Evolutionary conservation across 2,329 filamentous ascomycete genomes (phyloP).

Genomic region (Calonectria hawksworthii): DNA sequence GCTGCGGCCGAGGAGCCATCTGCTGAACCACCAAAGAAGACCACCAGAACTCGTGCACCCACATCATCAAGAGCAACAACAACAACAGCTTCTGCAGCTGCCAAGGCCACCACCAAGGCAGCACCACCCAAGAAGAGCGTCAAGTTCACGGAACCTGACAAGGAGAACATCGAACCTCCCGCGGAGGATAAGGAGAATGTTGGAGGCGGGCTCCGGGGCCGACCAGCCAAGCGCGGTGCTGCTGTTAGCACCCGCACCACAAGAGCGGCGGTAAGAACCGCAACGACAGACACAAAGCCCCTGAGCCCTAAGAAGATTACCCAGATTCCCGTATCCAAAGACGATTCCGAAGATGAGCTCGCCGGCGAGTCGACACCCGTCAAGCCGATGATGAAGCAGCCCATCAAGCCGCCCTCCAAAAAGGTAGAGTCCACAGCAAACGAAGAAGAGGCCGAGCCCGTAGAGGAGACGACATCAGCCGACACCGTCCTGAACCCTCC

Average conservation of each 20-base stretch:
- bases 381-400: slow-evolving; percentile 68
- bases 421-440: slow-evolving; percentile 17
- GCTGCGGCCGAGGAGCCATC: slow-evolving; percentile 40
- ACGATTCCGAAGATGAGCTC: slow-evolving; percentile 72
- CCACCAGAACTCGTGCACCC: slow-evolving; percentile 45
- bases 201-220: slow-evolving; percentile 53
- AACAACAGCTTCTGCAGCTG: slow-evolving; percentile 35
- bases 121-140: slow-evolving; percentile 68
- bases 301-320: slow-evolving; percentile 76
- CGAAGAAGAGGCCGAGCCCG: slow-evolving; percentile 33
- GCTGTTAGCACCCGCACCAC: slow-evolving; percentile 50
- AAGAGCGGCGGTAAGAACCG: slow-evolving; percentile 50
- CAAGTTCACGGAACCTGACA: slow-evolving; percentile 75
- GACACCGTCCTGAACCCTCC: slow-evolving; percentile 51
- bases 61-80: slow-evolving; percentile 47
- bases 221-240: slow-evolving; percentile 60
- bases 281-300: slow-evolving; percentile 61
- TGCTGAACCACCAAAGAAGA: slow-evolving; percentile 51
- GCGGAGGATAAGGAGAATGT: slow-evolving; percentile 53
- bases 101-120: slow-evolving; percentile 53
- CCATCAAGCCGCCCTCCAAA: slow-evolving; percentile 63
- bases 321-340: slow-evolving; percentile 64
- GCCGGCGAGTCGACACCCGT: slow-evolving; percentile 65
- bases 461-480: slow-evolving; percentile 44
- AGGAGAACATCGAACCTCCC: slow-evolving; percentile 70